Evolutionary conservation across 2,329 filamentous ascomycete genomes (phyloP).

Genomic region (Alternaria conjuncta): DNA sequence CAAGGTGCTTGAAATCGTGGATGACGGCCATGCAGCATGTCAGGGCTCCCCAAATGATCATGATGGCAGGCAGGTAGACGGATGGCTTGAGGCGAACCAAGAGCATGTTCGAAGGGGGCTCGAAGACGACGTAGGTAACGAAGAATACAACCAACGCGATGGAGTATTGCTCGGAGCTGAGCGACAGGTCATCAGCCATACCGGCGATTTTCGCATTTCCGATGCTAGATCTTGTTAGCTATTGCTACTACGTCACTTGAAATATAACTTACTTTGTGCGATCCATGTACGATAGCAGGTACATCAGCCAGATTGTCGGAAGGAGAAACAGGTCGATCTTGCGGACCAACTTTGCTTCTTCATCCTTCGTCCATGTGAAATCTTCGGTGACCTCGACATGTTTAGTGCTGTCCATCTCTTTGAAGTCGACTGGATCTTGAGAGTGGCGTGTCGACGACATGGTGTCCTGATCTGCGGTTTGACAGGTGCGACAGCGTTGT

Average conservation of each 20-base stretch:
- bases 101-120: constrained; percentile 63
- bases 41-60: constrained; percentile 61
- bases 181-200: constrained; percentile 55
- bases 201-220: constrained; percentile 61
- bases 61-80: constrained; percentile 58
- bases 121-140: constrained; percentile 59
- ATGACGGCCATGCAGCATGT: constrained; percentile 60
- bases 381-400: constrained; percentile 54
- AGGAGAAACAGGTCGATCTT: constrained; percentile 58
- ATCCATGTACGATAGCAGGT: constrained; percentile 57
- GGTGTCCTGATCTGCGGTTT: constrained; percentile 2
- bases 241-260: not conserved
- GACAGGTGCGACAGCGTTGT: not conserved
- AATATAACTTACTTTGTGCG: constrained; percentile 41
- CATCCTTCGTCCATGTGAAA: constrained; percentile 56
- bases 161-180: constrained; percentile 59
- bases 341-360: constrained; percentile 56
- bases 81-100: constrained; percentile 58
- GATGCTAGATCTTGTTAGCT: constrained; percentile 29
- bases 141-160: constrained; percentile 63
- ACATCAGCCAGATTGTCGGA: constrained; percentile 59
- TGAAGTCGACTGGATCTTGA: constrained; percentile 25
- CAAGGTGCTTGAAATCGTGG: constrained; percentile 56
- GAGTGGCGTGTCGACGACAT: constrained; percentile 36
- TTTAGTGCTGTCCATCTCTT: constrained; percentile 49